Evolutionary conservation across 306 rosid species (phyloP), one percentile per base, ranked within the genome.

Genomic region (Echinosophora koreensis): DNA sequence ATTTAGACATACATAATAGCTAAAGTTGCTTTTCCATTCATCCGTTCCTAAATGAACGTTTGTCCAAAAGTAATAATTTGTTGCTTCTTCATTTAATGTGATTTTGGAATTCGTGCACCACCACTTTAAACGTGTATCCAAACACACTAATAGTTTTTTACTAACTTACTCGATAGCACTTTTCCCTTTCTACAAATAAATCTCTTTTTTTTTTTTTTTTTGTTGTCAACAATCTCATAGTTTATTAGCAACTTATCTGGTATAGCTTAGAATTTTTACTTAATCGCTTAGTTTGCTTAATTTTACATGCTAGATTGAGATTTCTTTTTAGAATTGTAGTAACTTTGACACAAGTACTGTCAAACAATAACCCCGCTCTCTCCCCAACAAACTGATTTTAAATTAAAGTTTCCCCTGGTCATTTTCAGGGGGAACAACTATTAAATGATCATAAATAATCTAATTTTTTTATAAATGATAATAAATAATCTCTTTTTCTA

Each of bases 361-460:
- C 11, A 37, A n/a, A n/a, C 17, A 35, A 15, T 37, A 44, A 61
- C 17, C 46, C 3, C 10, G 2, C 5, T 13, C 16, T 5, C 4
- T 44, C 18, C 68, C 49, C 47, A 2, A 5, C 70, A 65, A 69
- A 69, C 27, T 46, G 13, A 13, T 54, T 64, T 46, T 42, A 66
- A 56, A 28, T 69, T 5, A 66, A 22, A 22, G 38, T 37, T 71
- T 28, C 39, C n/a, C 22, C 41, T 16, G 13, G 41, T 30, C 16
- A 71, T 35, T 65, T 66, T 38, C 38, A 49, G 30, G 66, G 78
- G n/a, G 27, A 50, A 81, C 51, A 81, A 13, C 3, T 27, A 61
- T n/a, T n/a, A n/a, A n/a, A n/a, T n/a, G n/a, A n/a, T n/a, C n/a
- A n/a, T n/a, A n/a, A n/a, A n/a, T n/a, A n/a, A n/a, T n/a, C n/a